Evolutionary conservation across 352 stramenopile genomes (phyloP).

Genomic region (Pelagophyceae sp.): DNA sequence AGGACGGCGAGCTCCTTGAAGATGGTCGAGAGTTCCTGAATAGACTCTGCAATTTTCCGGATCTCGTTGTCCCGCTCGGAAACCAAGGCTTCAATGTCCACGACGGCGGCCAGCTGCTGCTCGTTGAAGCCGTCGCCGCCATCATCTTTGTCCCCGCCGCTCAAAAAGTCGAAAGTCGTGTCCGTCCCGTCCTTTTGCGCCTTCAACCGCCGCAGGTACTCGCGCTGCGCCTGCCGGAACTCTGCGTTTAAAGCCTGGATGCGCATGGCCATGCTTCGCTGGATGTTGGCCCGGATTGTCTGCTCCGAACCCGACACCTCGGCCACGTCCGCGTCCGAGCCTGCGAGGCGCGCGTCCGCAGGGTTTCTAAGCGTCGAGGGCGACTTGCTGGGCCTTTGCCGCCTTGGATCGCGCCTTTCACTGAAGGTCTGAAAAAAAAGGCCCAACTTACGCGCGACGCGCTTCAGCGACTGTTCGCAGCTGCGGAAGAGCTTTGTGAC

Average conservation of each 20-base stretch:
- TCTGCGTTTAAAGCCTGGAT: constrained; percentile 88
- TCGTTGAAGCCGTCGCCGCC: constrained; percentile 73
- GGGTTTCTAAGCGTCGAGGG: neutral
- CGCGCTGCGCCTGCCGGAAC: constrained; percentile 94
- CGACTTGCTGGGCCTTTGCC: too few species aligned
- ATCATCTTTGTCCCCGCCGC: constrained; percentile 19
- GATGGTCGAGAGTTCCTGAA: constrained; percentile 96
- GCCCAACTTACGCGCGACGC: constrained; percentile 32
- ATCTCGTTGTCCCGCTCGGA: constrained; percentile 87
- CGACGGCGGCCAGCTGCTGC: constrained; percentile 86
- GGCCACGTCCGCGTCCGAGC: neutral
- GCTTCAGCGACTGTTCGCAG: constrained; percentile 53
- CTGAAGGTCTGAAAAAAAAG: too few species aligned
- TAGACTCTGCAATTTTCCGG: constrained; percentile 92
- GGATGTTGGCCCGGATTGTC: constrained; percentile 47
- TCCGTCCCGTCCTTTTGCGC: constrained; percentile 88
- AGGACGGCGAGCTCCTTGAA: constrained; percentile 99
- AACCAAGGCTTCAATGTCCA: constrained; percentile 87
- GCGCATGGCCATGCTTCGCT: constrained; percentile 78
- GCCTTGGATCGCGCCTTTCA: too few species aligned
- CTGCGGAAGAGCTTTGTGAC: constrained; percentile 41
- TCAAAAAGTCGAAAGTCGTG: constrained; percentile 72
- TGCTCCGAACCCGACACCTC: constrained; percentile 16
- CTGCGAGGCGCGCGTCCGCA: neutral
- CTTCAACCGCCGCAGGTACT: constrained; percentile 90